phyloP scores from a whole-genome alignment of 257 asterid species.

The Cynanchum wilfordii region DNA sequence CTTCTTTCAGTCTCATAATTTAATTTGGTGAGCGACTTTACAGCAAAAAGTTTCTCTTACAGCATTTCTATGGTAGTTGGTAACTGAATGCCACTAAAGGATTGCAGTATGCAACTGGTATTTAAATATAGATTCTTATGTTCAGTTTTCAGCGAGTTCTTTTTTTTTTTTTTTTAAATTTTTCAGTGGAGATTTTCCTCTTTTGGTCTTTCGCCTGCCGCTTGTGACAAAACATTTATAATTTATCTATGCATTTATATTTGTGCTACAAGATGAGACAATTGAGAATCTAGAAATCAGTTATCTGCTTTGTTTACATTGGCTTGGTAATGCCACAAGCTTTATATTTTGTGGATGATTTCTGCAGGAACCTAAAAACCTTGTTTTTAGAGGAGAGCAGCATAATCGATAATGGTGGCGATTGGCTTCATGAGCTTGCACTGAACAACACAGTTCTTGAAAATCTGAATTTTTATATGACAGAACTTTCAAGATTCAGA shows the following conservation, averaged over 20 bases:
- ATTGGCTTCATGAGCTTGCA: slow-evolving; percentile 76
- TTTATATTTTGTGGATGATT: neutral
- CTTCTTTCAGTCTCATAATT: neutral
- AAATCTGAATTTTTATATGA: slow-evolving; percentile 64
- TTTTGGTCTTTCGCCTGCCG: neutral
- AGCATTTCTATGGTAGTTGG: neutral
- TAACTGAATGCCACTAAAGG: neutral
- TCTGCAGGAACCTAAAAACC: slow-evolving; percentile 52
- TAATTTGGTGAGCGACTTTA: neutral
- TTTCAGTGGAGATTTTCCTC: neutral
- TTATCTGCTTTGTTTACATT: neutral
- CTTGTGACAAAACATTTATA: neutral
- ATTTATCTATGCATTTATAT: neutral
- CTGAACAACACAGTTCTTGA: slow-evolving; percentile 57
- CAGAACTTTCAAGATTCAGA: slow-evolving; percentile 41
- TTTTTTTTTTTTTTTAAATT: no score
- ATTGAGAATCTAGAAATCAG: neutral
- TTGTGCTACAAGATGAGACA: neutral
- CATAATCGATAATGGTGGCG: slow-evolving; percentile 55
- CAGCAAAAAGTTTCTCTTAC: neutral
- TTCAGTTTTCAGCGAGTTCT: neutral
- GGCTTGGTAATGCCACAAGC: neutral
- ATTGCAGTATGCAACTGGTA: neutral
- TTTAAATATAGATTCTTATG: neutral
- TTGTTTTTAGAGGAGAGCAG: slow-evolving; percentile 69